A percentile compares a stretch with the other conserved stretches of the same genome.
Conservation (phyloP, 257 asterid genomes). For the Craterostigma plantagineum region DNA sequence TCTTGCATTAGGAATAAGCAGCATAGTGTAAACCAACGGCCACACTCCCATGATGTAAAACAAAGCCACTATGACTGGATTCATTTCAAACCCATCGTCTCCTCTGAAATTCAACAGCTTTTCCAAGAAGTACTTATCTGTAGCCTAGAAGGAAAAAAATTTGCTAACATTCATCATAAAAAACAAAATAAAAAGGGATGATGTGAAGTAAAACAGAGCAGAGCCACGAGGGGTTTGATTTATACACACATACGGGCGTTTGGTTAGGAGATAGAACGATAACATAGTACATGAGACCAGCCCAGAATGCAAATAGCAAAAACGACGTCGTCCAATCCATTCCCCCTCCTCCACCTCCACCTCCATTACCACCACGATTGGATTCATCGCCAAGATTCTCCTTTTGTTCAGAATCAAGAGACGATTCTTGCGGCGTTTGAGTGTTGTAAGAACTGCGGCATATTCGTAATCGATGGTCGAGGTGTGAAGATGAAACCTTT, state of each 20-base stretch:
- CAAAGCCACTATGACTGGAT: slow-evolving; percentile 49
- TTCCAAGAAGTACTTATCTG: slow-evolving; percentile 54
- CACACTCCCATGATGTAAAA: slow-evolving; percentile 92
- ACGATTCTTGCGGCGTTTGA: slow-evolving; percentile 28
- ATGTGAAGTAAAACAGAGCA: background rate
- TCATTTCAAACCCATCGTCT: slow-evolving; percentile 86
- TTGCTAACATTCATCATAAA: background rate
- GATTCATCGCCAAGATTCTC: slow-evolving; percentile 15
- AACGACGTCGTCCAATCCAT: slow-evolving; percentile 88
- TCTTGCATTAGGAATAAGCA: slow-evolving; percentile 75
- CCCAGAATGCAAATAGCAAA: slow-evolving; percentile 60
- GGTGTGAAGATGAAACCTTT: slow-evolving; percentile 9
- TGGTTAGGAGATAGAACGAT: slow-evolving; percentile 67
- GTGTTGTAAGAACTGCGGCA: slow-evolving; percentile 27
- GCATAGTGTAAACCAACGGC: slow-evolving; percentile 75
- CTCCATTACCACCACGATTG: slow-evolving; percentile 10
- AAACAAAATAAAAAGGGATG: background rate
- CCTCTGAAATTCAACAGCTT: slow-evolving; percentile 67
- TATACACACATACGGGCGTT: slow-evolving; percentile 48
- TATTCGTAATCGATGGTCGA: slow-evolving; percentile 11
- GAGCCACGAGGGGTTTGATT: background rate
- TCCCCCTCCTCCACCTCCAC: slow-evolving; percentile 28
- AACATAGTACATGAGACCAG: slow-evolving; percentile 67
- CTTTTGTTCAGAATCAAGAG: slow-evolving; percentile 13
- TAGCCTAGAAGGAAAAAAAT: slow-evolving; percentile 23